These are phyloP conservation scores for Rhododendron simsii DNA, from an alignment of 148 eudicot genomes.

Conservation along the genomic window DNA sequence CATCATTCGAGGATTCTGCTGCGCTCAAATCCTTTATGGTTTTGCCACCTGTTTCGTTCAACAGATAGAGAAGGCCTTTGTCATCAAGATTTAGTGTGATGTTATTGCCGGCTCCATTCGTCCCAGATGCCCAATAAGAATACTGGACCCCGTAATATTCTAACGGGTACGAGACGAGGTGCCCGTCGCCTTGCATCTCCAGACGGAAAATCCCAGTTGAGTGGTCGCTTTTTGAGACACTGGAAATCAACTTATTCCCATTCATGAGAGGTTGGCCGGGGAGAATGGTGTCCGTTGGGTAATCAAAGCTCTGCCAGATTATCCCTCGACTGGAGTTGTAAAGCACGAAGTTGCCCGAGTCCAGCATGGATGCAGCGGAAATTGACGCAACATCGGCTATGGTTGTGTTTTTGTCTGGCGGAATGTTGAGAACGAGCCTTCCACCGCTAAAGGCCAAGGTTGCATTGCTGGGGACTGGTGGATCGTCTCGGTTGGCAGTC, in stretches of 20 bases:
- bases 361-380: constrained; percentile 22
- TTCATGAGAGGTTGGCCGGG: constrained; percentile 19
- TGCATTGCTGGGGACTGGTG: not conserved
- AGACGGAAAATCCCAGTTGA: constrained; percentile 22
- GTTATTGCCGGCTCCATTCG: not conserved
- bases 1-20: constrained; percentile 1
- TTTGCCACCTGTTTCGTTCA: constrained; percentile 2
- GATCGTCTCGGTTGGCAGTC: constrained; percentile 13
- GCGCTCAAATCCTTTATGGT: constrained; percentile 1
- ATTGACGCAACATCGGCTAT: not conserved
- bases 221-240: constrained; percentile 11
- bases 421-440: not conserved
- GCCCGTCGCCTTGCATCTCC: constrained; percentile 20
- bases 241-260: constrained; percentile 3
- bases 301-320: constrained; percentile 34
- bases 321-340: not conserved
- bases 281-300: constrained; percentile 30
- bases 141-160: not conserved
- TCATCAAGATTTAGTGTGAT: constrained; percentile 23
- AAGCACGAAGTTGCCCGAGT: constrained; percentile 36
- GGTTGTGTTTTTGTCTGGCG: not conserved
- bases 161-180: constrained; percentile 26
- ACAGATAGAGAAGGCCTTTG: constrained; percentile 24
- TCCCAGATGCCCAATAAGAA: constrained; percentile 14
- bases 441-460: not conserved